Evolutionary conservation across 2,329 filamentous ascomycete genomes (phyloP), one percentile per base, ranked within the genome.

Genomic region (Sordariomycetes sp.): DNA sequence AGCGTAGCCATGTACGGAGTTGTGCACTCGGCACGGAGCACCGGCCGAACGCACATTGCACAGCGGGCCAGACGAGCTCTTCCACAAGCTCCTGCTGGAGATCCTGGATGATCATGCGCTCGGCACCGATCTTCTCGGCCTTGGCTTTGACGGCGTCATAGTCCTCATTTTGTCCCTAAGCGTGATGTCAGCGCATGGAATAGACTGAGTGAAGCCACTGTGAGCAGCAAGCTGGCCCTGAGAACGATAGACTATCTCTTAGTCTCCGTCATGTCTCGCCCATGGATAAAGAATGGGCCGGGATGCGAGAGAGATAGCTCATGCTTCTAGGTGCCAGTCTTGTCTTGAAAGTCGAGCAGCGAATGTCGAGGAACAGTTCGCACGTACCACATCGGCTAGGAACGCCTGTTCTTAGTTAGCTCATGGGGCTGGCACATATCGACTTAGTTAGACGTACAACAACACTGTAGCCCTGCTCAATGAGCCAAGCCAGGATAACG

Each of bases 31-130:
- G n/a, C n/a, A n/a, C n/a, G n/a, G n/a, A n/a, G n/a, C n/a, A n/a
- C n/a, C n/a, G n/a, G n/a, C n/a, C n/a, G n/a, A 16, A 28, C 25
- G 8, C 17, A 28, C 76, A 82, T 57, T 83, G 78, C 43, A 87
- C 72, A 38, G 82, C 82, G 37, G 75, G 79, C 70, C 80, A 86
- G 68, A 78, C 82, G 25, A 86, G 70, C 59, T 86, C 73, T 48
- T 85, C 78, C 42, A 87, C 71, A 53, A 87, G 86, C 58, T 83
- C 78, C 47, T 70, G 68, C 43, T 73, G 71, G 37, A 86, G 64
- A 53, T 86, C 72, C 39, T 67, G 63, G 43, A 74, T 61, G 44
- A 65, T 54, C 48, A 76, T 69, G n/a, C 32, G 27, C 36, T 46
- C 42, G 17, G 43, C 42, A 9, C 43, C 42, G 30, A 46, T 30